A percentile compares a stretch with the other conserved stretches of the same genome.
Conservation (phyloP, 306 rosid species). For the Luffa acutangula region DNA sequence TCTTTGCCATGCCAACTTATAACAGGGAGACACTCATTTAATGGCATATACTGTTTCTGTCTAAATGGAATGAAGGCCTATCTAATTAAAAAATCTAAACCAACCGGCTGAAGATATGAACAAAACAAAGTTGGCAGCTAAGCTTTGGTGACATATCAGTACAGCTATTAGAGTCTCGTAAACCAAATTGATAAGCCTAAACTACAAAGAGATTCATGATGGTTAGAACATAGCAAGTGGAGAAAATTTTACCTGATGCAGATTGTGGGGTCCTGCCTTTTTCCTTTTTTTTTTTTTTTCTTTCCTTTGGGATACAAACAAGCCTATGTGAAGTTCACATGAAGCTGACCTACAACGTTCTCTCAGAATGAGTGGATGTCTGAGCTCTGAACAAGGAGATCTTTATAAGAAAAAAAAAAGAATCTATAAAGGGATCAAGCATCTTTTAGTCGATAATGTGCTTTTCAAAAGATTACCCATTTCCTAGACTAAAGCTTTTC, state of each 20-base stretch:
- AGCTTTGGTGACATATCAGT: background rate
- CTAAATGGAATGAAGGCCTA: background rate
- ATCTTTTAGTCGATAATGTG: background rate
- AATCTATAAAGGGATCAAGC: background rate
- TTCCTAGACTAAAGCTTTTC: too few species aligned
- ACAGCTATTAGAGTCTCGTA: background rate
- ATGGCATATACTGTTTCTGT: background rate
- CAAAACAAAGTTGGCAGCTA: constrained; percentile 1
- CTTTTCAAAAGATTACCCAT: background rate
- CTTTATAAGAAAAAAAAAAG: background rate
- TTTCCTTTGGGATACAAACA: background rate
- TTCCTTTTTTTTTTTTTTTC: background rate
- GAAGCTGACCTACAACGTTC: background rate
- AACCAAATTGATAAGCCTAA: background rate
- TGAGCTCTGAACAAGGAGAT: constrained; percentile 15
- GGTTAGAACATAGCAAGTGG: background rate
- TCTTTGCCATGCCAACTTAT: background rate
- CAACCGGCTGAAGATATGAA: background rate
- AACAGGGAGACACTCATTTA: constrained; percentile 1
- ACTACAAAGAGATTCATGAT: background rate
- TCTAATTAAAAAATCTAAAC: background rate
- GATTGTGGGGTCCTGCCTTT: background rate
- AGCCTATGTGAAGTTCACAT: constrained; percentile 3
- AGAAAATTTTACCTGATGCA: background rate
- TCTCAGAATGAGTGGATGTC: background rate